Conservation (phyloP, 2,329 filamentous ascomycete species). For the Laburnicola sp. region DNA sequence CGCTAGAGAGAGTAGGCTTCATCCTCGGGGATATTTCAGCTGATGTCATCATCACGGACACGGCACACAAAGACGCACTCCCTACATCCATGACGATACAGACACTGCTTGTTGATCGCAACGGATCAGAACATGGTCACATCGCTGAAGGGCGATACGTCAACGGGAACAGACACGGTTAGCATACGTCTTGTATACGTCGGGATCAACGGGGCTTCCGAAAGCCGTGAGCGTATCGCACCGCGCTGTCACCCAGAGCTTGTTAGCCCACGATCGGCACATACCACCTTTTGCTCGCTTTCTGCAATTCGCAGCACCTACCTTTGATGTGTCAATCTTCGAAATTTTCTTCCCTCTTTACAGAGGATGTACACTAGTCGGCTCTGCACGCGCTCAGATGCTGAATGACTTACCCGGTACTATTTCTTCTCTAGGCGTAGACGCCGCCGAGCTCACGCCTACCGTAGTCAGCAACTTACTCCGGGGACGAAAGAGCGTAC, state of each 20-base stretch:
- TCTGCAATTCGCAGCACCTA: slow-evolving; percentile 88
- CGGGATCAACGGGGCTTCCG: slow-evolving; percentile 83
- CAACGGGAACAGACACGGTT: slow-evolving; percentile 45
- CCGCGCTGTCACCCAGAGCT: slow-evolving; percentile 74
- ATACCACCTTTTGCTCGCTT: slow-evolving; percentile 79
- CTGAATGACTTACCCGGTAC: slow-evolving; percentile 72
- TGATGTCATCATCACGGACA: slow-evolving; percentile 66
- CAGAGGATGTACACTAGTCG: slow-evolving; percentile 72
- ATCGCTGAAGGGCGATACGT: slow-evolving; percentile 16
- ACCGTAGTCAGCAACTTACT: slow-evolving; percentile 81
- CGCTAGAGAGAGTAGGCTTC: slow-evolving; percentile 75
- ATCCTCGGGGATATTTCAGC: slow-evolving; percentile 78
- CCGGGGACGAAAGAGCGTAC: slow-evolving; percentile 66
- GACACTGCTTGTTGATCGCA: slow-evolving; percentile 50
- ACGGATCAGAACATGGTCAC: slow-evolving; percentile 34
- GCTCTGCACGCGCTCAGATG: slow-evolving; percentile 69
- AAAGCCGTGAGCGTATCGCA: slow-evolving; percentile 88
- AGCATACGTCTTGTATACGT: slow-evolving; percentile 93
- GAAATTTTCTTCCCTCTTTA: slow-evolving; percentile 90
- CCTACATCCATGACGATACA: slow-evolving; percentile 40
- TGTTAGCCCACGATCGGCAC: slow-evolving; percentile 77
- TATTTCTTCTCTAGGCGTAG: slow-evolving; percentile 68
- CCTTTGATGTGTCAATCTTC: slow-evolving; percentile 93
- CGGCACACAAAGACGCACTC: slow-evolving; percentile 49
- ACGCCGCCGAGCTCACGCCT: slow-evolving; percentile 86